Conservation (phyloP, 495 filamentous ascomycete species). For the Echria macrotheca region DNA sequence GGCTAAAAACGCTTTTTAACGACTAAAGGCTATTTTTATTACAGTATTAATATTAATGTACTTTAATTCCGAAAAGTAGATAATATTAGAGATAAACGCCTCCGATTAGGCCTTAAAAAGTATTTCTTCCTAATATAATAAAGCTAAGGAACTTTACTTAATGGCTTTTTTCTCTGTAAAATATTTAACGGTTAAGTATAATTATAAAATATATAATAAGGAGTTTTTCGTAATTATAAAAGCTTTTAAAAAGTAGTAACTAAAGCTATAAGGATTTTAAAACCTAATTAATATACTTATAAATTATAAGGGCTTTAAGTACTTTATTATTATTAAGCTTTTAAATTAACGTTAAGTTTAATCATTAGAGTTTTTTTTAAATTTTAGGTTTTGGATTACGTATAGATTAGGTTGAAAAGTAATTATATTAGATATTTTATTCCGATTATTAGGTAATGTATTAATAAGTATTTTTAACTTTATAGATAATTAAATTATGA, state of each 20-base stretch:
- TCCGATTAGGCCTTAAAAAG: neutral
- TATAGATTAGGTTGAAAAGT: too few relatives aligned
- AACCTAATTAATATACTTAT: neutral
- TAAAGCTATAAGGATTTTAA: neutral
- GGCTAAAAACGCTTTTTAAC: neutral
- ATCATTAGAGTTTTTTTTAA: too few relatives aligned
- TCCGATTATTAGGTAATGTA: too few relatives aligned
- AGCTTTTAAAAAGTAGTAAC: neutral
- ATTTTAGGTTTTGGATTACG: too few relatives aligned
- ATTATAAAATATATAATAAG: neutral
- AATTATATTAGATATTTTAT: too few relatives aligned
- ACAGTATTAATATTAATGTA: neutral
- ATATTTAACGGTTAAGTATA: neutral
- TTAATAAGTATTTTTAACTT: neutral
- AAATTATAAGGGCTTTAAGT: neutral
- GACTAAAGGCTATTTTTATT: neutral
- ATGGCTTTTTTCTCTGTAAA: neutral
- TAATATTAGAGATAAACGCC: neutral
- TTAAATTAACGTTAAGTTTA: neutral
- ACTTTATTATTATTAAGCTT: neutral
- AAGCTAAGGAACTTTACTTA: neutral
- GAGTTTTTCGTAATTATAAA: neutral
- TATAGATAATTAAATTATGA: neutral
- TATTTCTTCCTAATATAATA: neutral
- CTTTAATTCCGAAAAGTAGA: neutral